Percentiles rank a stretch among this genome's conserved stretches.
These are phyloP conservation scores for Meripilus lineatus DNA, from an alignment of 1,284 basidiomycete genomes.

Conservation along the genomic window DNA sequence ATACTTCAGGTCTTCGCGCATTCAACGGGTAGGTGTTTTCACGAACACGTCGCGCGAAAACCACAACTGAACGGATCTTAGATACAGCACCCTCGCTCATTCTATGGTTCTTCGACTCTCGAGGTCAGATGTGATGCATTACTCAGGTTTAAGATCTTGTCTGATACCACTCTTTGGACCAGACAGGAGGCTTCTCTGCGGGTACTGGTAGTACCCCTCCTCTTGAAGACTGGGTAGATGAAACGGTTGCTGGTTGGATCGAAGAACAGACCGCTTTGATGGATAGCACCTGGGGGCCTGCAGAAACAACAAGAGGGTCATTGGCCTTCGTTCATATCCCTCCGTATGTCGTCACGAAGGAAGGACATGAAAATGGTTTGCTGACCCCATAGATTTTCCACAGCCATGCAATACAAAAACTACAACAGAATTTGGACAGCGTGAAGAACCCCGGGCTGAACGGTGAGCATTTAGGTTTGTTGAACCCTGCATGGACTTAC, in stretches of 20 bases:
- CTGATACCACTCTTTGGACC: too few relatives aligned
- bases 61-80: too few relatives aligned
- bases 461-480: constrained; percentile 53
- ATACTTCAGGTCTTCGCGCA: constrained; percentile 24
- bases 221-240: constrained; percentile 67
- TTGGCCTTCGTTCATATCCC: constrained; percentile 72
- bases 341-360: constrained; percentile 21
- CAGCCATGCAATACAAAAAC: constrained; percentile 46
- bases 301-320: constrained; percentile 39
- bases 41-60: too few relatives aligned
- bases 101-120: constrained; percentile 72
- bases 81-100: constrained; percentile 49
- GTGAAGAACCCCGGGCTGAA: constrained; percentile 56
- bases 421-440: constrained; percentile 46
- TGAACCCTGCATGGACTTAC: too few relatives aligned
- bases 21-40: too few relatives aligned
- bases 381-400: too few relatives aligned
- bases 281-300: constrained; percentile 54
- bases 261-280: constrained; percentile 43
- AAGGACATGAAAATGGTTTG: too few relatives aligned
- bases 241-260: constrained; percentile 57
- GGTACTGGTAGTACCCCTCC: constrained; percentile 35
- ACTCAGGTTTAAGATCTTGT: too few relatives aligned
- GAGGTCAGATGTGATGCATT: too few relatives aligned
- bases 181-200: constrained; percentile 43